These are phyloP conservation scores for Phytophthora litchii DNA, from an alignment of 352 stramenopile species.

Conservation along the genomic window DNA sequence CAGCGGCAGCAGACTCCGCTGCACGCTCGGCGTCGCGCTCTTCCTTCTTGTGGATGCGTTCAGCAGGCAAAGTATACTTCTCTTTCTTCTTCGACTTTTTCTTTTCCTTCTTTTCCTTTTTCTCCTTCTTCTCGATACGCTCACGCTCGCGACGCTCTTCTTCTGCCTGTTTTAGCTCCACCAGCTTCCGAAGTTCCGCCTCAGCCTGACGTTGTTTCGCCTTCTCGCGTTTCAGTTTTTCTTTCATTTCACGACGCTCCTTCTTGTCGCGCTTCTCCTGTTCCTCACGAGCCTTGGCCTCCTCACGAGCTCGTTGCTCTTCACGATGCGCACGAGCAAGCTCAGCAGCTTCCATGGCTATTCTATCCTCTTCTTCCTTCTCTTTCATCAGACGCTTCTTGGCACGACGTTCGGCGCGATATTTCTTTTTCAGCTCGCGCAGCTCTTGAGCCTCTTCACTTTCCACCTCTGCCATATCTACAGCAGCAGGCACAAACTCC, in stretches of 20 bases:
- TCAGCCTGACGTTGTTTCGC: slow-evolving; percentile 45
- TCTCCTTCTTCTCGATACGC: slow-evolving; percentile 40
- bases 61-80: slow-evolving; percentile 62
- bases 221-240: slow-evolving; percentile 48
- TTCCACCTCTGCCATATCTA: slow-evolving; percentile 11
- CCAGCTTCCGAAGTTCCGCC: slow-evolving; percentile 39
- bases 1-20: slow-evolving; percentile 17
- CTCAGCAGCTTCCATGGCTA: slow-evolving; percentile 39
- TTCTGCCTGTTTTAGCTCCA: slow-evolving; percentile 48
- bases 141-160: slow-evolving; percentile 45
- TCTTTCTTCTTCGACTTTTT: slow-evolving; percentile 60
- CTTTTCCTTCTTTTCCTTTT: slow-evolving; percentile 47
- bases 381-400: slow-evolving; percentile 44
- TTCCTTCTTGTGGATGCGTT: slow-evolving; percentile 60
- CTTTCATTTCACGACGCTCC: slow-evolving; percentile 45
- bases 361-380: slow-evolving; percentile 46
- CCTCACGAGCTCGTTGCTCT: slow-evolving; percentile 46
- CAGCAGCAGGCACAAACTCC: background rate
- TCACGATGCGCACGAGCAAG: slow-evolving; percentile 45
- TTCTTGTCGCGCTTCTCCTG: slow-evolving; percentile 50
- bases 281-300: slow-evolving; percentile 43
- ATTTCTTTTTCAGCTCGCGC: slow-evolving; percentile 39
- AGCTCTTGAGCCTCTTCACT: slow-evolving; percentile 39
- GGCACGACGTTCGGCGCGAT: slow-evolving; percentile 44
- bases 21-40: slow-evolving; percentile 31